A percentile compares a stretch with the other conserved stretches of the same genome.
Evolutionary conservation across 2,329 filamentous ascomycete species (phyloP).

Genomic region (Cercospora janseana): DNA sequence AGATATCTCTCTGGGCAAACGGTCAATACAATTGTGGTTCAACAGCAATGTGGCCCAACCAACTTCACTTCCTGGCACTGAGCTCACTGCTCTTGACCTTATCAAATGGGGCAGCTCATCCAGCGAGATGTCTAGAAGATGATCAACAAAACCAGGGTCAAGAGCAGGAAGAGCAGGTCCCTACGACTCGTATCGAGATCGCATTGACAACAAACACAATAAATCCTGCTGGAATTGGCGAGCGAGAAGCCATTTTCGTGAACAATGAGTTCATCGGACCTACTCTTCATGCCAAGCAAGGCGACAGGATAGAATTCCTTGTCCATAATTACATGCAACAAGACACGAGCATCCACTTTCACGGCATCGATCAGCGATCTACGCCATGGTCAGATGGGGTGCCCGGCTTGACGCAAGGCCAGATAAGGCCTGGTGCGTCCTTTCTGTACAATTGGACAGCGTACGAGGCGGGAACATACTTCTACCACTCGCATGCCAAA

Average conservation of each 20-base stretch:
- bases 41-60: neutral
- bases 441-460: constrained; percentile 20
- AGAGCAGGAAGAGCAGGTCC: neutral
- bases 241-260: constrained; percentile 12
- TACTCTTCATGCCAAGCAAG: constrained; percentile 7
- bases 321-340: constrained; percentile 19
- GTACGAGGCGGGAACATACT: constrained; percentile 14
- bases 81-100: neutral
- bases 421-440: constrained; percentile 19
- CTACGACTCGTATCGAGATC: constrained; percentile 6
- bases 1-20: neutral
- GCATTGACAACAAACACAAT: constrained; percentile 5
- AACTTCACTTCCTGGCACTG: neutral
- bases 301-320: constrained; percentile 18
- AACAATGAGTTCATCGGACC: constrained; percentile 17
- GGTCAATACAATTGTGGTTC: neutral
- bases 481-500: constrained; percentile 16
- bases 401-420: constrained; percentile 18
- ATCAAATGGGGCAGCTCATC: neutral
- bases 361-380: constrained; percentile 23
- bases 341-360: constrained; percentile 22
- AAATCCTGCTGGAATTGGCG: constrained; percentile 12
- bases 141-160: neutral
- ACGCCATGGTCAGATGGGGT: constrained; percentile 23
- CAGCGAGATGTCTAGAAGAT: neutral